Evolutionary conservation across 805 yeast species (phyloP).

Genomic region (Yamadazyma paraphyllophila): DNA sequence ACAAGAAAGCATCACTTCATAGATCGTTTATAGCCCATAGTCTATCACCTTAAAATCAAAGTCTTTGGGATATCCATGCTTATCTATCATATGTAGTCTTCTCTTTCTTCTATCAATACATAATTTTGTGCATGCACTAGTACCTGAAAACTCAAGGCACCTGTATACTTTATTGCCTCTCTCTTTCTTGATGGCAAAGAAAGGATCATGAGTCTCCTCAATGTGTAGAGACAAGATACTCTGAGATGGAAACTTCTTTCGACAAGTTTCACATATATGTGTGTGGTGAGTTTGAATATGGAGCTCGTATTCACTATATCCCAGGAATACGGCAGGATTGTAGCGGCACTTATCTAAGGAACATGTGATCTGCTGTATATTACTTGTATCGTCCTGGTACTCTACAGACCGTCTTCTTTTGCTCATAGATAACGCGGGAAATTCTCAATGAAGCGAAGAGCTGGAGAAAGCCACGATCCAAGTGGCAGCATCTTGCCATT

Average conservation of each 20-base stretch:
- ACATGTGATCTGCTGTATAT: background rate
- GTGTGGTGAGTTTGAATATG: conserved; percentile 26
- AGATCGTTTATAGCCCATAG: conserved; percentile 24
- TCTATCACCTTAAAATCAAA: conserved; percentile 29
- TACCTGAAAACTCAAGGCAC: conserved; percentile 33
- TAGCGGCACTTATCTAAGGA: background rate
- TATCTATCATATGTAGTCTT: conserved; percentile 47
- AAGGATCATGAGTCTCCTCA: conserved; percentile 53
- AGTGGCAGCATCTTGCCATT: conserved; percentile 1
- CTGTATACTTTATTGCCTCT: conserved; percentile 39
- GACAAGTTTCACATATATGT: conserved; percentile 37
- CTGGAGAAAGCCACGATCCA: background rate
- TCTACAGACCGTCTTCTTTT: conserved; percentile 4
- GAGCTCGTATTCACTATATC: conserved; percentile 20
- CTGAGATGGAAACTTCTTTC: conserved; percentile 42
- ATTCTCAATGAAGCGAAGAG: conserved; percentile 1
- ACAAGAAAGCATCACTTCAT: no score
- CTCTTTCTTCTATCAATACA: conserved; percentile 42
- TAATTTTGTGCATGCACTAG: conserved; percentile 33
- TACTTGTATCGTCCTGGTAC: background rate
- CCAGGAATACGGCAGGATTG: background rate
- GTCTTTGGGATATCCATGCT: conserved; percentile 48
- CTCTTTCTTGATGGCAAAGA: conserved; percentile 32
- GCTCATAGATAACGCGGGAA: conserved; percentile 1
- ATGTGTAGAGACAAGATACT: conserved; percentile 46